phyloP scores from a whole-genome alignment of 192 early-diverging fungal species.

The Mortierella alpina region DNA sequence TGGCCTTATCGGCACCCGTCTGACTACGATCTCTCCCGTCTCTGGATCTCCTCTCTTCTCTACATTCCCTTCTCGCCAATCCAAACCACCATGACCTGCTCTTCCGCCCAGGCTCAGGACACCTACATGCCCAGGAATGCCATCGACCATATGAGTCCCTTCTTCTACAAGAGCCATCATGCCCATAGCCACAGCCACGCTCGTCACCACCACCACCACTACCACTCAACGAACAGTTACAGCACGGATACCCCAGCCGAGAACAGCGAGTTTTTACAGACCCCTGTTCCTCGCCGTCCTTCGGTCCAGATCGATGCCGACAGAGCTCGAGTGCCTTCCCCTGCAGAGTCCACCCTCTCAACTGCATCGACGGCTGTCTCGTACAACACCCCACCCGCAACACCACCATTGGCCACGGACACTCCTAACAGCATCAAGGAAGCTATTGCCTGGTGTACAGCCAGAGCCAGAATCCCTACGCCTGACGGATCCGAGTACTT shows the following conservation, averaged over 20 bases:
- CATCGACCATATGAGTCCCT: slow-evolving; percentile 45
- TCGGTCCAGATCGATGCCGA: slow-evolving; percentile 19
- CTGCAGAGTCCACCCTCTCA: not conserved
- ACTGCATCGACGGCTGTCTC: slow-evolving; percentile 3
- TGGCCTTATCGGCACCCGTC: not conserved
- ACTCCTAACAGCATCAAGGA: slow-evolving; percentile 5
- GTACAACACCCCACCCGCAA: slow-evolving; percentile 47
- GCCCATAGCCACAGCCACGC: slow-evolving; percentile 19
- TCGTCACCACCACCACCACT: slow-evolving; percentile 13
- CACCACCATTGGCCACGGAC: slow-evolving; percentile 26
- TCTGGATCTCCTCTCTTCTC: not conserved
- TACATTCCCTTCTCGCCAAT: slow-evolving; percentile 1
- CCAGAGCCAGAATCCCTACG: slow-evolving; percentile 84
- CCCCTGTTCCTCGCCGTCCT: slow-evolving; percentile 36
- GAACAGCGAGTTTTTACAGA: slow-evolving; percentile 4
- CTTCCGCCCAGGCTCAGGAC: slow-evolving; percentile 7
- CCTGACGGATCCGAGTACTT: slow-evolving; percentile 80
- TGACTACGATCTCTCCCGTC: too few relatives aligned
- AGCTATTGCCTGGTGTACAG: slow-evolving; percentile 55
- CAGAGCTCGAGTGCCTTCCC: not conserved
- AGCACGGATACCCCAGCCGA: not conserved
- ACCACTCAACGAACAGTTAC: slow-evolving; percentile 2
- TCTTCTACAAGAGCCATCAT: slow-evolving; percentile 40
- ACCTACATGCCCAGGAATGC: slow-evolving; percentile 39
- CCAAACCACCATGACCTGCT: slow-evolving; percentile 24